phyloP scores from a whole-genome alignment of 257 asterid species.

The Solanum peruvianum region DNA sequence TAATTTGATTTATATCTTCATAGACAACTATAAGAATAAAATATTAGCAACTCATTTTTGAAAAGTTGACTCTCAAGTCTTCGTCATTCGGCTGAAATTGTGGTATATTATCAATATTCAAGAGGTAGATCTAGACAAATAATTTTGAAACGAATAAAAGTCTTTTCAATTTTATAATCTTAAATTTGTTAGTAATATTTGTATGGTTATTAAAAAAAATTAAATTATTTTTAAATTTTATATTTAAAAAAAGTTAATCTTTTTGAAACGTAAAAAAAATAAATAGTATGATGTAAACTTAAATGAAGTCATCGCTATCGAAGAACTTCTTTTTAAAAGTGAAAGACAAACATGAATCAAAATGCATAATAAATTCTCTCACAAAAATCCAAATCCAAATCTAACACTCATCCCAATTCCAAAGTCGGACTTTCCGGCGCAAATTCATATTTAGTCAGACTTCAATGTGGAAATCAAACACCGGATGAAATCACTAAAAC shows the following conservation, averaged over 20 bases:
- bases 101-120: neutral
- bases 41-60: neutral
- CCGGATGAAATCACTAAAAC: too few species aligned
- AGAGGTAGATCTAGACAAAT: too few species aligned
- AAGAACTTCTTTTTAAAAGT: too few species aligned
- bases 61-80: neutral
- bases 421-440: accelerated
- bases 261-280: accelerated
- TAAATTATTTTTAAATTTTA: too few species aligned
- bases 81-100: neutral
- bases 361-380: too few species aligned
- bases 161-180: too few species aligned
- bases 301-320: too few species aligned
- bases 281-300: too few species aligned
- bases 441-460: accelerated
- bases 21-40: neutral
- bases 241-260: too few species aligned
- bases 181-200: too few species aligned
- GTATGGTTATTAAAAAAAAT: too few species aligned
- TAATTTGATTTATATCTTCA: neutral
- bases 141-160: too few species aligned
- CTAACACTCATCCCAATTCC: neutral
- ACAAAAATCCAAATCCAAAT: neutral
- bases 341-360: neutral
- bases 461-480: accelerated